These are phyloP conservation scores for Fusarium sterilihyphosum DNA, from an alignment of 2,329 filamentous ascomycete species.

Conservation along the genomic window DNA sequence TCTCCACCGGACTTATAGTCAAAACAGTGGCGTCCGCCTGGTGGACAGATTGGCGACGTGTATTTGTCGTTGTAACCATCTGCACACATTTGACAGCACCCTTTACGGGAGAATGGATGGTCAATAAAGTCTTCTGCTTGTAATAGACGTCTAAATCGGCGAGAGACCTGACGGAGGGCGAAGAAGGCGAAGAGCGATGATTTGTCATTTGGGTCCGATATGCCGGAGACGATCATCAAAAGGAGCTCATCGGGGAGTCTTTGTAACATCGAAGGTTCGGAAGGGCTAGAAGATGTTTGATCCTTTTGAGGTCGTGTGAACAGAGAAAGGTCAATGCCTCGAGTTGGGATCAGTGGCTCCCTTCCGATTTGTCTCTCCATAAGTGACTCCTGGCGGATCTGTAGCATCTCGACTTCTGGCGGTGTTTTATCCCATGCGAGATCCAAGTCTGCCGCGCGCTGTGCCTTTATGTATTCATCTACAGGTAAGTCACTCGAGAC, in stretches of 20 bases:
- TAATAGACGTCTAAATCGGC: background rate
- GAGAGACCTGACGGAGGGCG: background rate
- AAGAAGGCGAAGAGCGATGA: background rate
- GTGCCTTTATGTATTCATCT: too few species aligned
- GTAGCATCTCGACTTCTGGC: accelerated
- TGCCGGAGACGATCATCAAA: background rate
- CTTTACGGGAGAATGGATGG: background rate
- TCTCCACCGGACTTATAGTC: background rate
- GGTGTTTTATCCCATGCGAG: background rate
- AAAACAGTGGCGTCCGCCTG: background rate
- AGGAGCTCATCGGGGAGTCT: background rate
- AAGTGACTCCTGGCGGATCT: background rate
- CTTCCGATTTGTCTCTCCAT: background rate
- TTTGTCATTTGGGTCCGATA: background rate
- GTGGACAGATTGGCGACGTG: background rate
- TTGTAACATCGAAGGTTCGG: background rate
- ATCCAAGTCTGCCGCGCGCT: too few species aligned
- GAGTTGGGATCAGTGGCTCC: background rate
- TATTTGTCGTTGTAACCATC: background rate
- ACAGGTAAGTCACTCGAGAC: background rate
- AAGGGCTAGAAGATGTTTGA: too few species aligned
- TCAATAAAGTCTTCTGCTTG: background rate
- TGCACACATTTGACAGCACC: background rate
- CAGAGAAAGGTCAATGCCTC: too few species aligned
- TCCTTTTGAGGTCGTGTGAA: too few species aligned